Base-by-base conservation (phyloP, 202 grass and related monocot genomes). In the Schoenoplectus tabernaemontani region DNA sequence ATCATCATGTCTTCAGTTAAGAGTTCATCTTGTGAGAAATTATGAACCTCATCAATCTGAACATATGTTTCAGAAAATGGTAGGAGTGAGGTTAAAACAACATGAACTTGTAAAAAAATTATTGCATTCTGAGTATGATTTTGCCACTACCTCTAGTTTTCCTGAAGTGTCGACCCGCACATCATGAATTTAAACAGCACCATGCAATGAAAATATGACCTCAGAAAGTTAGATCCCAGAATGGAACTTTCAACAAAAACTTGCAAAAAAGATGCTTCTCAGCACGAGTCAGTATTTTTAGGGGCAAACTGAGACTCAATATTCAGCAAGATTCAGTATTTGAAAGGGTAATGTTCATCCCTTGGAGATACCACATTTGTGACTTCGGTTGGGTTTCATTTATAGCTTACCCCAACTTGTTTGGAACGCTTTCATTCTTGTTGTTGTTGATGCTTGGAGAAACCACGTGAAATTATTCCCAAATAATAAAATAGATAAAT, bases 1-100 rank as follows among this genome's bases (percentile, higher is more conserved):
- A 95, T 87, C 83, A 95, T 90, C 33, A 86, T 85, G 67, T 99
- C 96, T 87, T 99, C 96, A 43, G 96, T 95, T 85, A 99, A 84
- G 53, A 98, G 83, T 89, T 98, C 96, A 88, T 98, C 96, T 98
- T 98, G 96, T 41, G 88, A 89, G 91, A 98, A 98, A 85, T 89
- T 98, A 74, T 78, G 92, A 80, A 98, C 69, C 82, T 98, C 96
- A 32, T 77, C 87, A 67, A 98, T 84, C 96, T 98, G 72, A 38
- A 69, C 28, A 67, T 76, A 43, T 30, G 57, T 70, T 80, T 59
- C 41, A 86, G 43, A 46, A 62, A 59, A 37, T 23, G 20, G 23
- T 44, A 10, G 0, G 19, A 42, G 74, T 43, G 1, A 24, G 67
- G 33, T 64, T 34, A 63, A 81, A 12, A 51, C n/a, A 69, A 62